Evolutionary conservation across 75 land plant genomes (phyloP), one percentile per base, ranked within the genome.

Genomic region (Cryptomeria japonica): DNA sequence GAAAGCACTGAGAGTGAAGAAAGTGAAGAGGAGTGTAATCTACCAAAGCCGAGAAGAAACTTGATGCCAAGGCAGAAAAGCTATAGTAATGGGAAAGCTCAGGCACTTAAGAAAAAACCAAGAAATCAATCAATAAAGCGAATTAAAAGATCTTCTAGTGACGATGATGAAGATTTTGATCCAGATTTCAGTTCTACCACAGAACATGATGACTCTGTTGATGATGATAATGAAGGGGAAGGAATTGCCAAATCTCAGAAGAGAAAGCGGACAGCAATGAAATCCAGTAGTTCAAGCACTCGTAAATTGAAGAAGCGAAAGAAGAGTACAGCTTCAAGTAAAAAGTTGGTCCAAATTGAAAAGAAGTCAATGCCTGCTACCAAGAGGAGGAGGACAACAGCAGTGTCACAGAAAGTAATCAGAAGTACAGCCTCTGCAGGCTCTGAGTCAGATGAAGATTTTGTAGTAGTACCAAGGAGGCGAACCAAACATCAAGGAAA

Each of bases 201-300:
- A 51, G n/a, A 79, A 73, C 56, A 91, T 78, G 68, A 87, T 53
- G 84, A 93, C 70, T 51, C 10, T 84, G 18, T 88, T 49, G 76
- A 88, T 56, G 93, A 92, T 39, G 93, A 91, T 38, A 90, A 83
- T 41, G 83, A 90, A 76, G 78, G 83, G 34, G 83, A 86, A 73
- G 88, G 82, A 73, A 75, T 55, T 78, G 36, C 80, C 46, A 88
- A 80, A 79, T 34, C 85, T 72, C 83, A 84, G 64, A 89, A 75
- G 87, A 85, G 32, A 25, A 38, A 34, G 31, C 42, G 68, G 37
- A 34, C 75, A 78, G 3, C 36, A 82, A 85, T 12, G 68, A 83
- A 56, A 49, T 84, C 87, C 25, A 70, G 89, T 87, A 68, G 47
- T 86, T 83, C 53, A 32, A 9, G 25, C 84, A 85, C 39, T 42